phyloP scores from a whole-genome alignment of 2,329 filamentous ascomycete species.

The Ophiostoma fasciatum region DNA sequence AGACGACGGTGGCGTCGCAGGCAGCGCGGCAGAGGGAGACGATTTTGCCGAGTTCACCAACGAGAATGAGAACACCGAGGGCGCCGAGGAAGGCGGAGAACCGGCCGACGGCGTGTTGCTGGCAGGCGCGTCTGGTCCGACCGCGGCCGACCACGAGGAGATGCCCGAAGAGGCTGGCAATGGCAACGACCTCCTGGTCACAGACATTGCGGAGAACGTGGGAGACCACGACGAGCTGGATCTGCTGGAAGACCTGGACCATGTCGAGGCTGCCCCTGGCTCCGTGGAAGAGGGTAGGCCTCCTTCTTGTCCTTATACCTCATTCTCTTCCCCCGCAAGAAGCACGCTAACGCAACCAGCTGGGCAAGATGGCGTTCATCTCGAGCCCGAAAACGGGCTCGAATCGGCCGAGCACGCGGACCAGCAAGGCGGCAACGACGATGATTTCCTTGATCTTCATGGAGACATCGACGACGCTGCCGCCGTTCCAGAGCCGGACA shows the following conservation, averaged over 20 bases:
- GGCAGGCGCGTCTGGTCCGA: background rate
- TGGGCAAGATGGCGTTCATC: conserved; percentile 4
- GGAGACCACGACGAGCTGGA: conserved; percentile 6
- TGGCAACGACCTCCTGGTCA: background rate
- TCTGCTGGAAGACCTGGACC: conserved; percentile 5
- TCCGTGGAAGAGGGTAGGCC: conserved; percentile 3
- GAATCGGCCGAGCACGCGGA: background rate
- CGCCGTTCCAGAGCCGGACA: background rate
- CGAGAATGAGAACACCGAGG: too few relatives aligned
- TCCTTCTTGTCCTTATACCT: background rate
- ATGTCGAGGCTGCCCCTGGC: background rate
- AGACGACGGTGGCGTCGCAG: background rate
- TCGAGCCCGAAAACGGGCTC: conserved; percentile 5
- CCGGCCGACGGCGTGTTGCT: conserved; percentile 7
- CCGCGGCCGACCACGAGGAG: background rate
- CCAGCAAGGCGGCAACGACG: conserved; percentile 3
- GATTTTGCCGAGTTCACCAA: conserved; percentile 6
- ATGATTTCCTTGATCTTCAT: conserved; percentile 10
- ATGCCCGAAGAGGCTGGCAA: conserved; percentile 1
- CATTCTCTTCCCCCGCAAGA: too few relatives aligned
- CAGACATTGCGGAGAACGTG: background rate
- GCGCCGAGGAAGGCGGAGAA: conserved; percentile 8
- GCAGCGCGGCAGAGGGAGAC: background rate
- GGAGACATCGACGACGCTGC: conserved; percentile 3
- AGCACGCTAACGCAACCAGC: too few relatives aligned